Base-by-base conservation (phyloP, 352 stramenopile genomes). In the Halophytophthora batemanensis region DNA sequence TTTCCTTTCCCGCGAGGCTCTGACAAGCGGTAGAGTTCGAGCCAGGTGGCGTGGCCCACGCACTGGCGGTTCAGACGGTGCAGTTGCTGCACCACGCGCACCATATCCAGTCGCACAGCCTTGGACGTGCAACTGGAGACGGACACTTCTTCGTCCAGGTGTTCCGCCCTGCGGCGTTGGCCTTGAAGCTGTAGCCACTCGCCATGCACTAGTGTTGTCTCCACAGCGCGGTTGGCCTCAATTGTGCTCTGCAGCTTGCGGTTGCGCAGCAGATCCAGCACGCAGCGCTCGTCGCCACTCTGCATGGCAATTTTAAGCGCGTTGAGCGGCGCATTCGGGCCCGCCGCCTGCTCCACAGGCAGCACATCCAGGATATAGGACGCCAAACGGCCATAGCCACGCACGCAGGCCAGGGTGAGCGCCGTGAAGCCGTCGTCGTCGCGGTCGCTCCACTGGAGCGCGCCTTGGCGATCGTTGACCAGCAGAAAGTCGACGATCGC, bases 31-130 rank as follows among this genome's bases (percentile, higher is more conserved):
- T 45, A 60, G n/a, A 60, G 25, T 1, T 50, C 39, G 18, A 64
- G 56, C 56, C 56, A 64, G 44, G 56, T 60, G 4, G 50, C 56
- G 46, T 64, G 50, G 4, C 56, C 50, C 44, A 64, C 56, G 51
- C 18, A 40, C 2, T 37, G 17, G 35, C 56, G 44, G 46, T 64
- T 64, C 13, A 56, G 12, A n/a, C 50, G 44, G 33, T 64, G 56
- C 56, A 60, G 39, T 12, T 44, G 34, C 25, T 25, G 36, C 23
- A 64, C 56, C 4, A 36, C 50, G 7, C 31, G 23, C 22, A 60
- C 44, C 56, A 64, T 56, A 5, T 49, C 39, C 19, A 15, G 22
- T 18, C 59, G 19, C 14, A 64, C 44, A 11, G 50, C 56, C 3
- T 25, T 23, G 22, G 44, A 22, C 12, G 56, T 50, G 21, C 56